phyloP scores from a whole-genome alignment of 352 stramenopile species.

The Pythium apleroticum region DNA sequence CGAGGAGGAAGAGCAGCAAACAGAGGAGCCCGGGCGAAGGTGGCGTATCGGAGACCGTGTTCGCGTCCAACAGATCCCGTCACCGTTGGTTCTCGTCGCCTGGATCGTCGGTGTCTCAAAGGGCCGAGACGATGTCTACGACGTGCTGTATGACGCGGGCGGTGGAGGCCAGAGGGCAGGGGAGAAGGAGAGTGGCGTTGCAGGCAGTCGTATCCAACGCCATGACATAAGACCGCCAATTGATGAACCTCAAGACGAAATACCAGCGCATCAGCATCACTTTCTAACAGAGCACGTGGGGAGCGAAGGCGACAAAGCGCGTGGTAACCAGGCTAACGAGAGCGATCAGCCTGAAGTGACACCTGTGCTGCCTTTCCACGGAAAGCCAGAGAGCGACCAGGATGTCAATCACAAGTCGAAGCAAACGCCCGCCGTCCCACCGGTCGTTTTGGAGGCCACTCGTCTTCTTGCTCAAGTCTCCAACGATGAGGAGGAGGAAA shows the following conservation, averaged over 20 bases:
- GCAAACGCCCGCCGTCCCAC: neutral
- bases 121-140: neutral
- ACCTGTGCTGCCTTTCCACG: slow-evolving; percentile 1
- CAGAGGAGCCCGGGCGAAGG: neutral
- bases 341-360: neutral
- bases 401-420: neutral
- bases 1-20: neutral
- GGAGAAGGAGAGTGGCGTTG: neutral
- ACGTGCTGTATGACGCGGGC: slow-evolving; percentile 2
- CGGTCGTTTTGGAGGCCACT: neutral
- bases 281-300: neutral
- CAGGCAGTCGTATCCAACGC: neutral
- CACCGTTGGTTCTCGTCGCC: neutral
- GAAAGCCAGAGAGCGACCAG: neutral
- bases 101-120: neutral
- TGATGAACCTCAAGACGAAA: neutral
- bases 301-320: neutral
- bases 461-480: neutral
- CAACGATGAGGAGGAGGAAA: neutral
- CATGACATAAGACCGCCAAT: neutral
- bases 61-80: neutral
- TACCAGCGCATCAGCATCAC: neutral
- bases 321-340: neutral
- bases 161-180: neutral
- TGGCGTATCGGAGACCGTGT: slow-evolving; percentile 14